Percentiles rank a stretch among this genome's conserved stretches.
These are phyloP conservation scores for Excoecaria agallocha DNA, from an alignment of 345 rosid species.

Conservation along the genomic window DNA sequence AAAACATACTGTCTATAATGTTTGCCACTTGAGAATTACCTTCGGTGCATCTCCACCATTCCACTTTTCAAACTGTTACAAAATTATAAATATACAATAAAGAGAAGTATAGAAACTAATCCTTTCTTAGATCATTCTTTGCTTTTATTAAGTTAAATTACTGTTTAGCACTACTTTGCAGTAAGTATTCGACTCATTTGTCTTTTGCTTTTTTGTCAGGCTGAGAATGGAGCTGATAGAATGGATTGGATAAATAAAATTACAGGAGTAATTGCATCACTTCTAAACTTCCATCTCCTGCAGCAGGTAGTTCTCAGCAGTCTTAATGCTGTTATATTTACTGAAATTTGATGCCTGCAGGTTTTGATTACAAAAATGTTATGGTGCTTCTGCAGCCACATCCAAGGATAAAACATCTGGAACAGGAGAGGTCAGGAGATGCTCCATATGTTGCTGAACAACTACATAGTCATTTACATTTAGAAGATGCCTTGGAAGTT, in stretches of 20 bases:
- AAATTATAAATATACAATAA: no score
- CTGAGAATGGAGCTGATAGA: conserved; percentile 85
- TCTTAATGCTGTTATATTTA: background rate
- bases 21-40: background rate
- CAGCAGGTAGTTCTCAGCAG: conserved; percentile 53
- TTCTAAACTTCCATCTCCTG: conserved; percentile 59
- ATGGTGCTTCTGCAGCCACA: conserved; percentile 44
- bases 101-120: background rate
- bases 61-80: background rate
- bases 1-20: background rate
- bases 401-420: conserved; percentile 31
- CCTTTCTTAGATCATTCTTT: background rate
- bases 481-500: conserved; percentile 27
- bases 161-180: background rate
- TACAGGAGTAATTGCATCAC: conserved; percentile 65
- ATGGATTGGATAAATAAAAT: conserved; percentile 82
- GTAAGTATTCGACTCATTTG: background rate
- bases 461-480: conserved; percentile 21
- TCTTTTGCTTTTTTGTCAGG: conserved; percentile 39
- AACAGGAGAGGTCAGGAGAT: conserved; percentile 29
- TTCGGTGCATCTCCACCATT: background rate
- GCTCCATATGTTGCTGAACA: conserved; percentile 33
- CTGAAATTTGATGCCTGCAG: conserved; percentile 6
- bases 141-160: background rate
- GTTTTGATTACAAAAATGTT: conserved; percentile 17